Evolutionary conservation across 2,329 filamentous ascomycete species (phyloP).

Genomic region (Diaporthe australafricana): DNA sequence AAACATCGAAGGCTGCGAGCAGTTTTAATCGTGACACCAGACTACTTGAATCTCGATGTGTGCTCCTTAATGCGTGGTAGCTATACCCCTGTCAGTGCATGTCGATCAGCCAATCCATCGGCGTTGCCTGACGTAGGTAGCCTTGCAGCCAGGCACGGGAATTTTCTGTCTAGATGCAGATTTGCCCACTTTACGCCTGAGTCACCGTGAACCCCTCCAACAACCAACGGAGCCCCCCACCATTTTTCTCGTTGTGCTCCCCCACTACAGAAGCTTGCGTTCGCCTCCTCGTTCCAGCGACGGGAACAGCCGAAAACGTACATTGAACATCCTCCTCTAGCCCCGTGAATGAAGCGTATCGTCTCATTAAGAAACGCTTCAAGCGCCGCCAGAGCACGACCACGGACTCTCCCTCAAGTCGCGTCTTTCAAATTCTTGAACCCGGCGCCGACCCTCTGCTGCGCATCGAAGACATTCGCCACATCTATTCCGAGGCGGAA

Average conservation of each 20-base stretch:
- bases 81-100: background rate
- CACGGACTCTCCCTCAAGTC: conserved; percentile 21
- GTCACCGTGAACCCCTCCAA: conserved; percentile 17
- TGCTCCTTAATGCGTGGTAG: background rate
- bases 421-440: conserved; percentile 1
- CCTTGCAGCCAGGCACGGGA: conserved; percentile 7
- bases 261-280: conserved; percentile 4
- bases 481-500: conserved; percentile 10
- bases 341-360: conserved; percentile 33
- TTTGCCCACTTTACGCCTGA: conserved; percentile 27
- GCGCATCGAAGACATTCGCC: background rate
- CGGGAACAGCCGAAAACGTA: conserved; percentile 1
- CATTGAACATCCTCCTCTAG: background rate
- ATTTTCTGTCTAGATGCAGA: conserved; percentile 11
- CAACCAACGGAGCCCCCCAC: conserved; percentile 13
- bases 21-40: background rate
- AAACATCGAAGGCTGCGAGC: background rate
- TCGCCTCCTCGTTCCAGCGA: conserved; percentile 27
- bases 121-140: conserved; percentile 11
- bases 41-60: background rate
- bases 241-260: background rate
- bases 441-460: background rate
- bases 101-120: background rate
- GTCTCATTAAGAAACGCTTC: conserved; percentile 25
- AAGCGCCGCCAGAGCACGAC: conserved; percentile 27